These are phyloP conservation scores for Fusarium sp. DNA, from an alignment of 2,329 filamentous ascomycete species.

Conservation along the genomic window DNA sequence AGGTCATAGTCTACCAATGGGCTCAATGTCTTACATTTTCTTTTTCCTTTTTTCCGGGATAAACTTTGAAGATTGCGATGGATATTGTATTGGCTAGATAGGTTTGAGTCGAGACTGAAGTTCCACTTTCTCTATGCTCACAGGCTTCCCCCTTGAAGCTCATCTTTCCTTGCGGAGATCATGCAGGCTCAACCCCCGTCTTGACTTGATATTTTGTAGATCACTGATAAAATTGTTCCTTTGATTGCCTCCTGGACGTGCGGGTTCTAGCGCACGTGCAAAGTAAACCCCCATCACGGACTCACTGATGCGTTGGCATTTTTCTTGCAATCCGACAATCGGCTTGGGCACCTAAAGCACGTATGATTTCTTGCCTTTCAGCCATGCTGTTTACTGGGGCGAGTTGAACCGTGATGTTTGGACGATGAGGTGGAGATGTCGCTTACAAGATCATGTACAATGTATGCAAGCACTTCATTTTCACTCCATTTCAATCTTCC, in stretches of 20 bases:
- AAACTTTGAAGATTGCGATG: conserved; percentile 6
- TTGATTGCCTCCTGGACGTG: conserved; percentile 29
- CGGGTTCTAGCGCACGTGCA: conserved; percentile 30
- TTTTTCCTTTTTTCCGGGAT: background rate
- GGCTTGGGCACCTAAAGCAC: conserved; percentile 20
- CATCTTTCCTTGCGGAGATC: conserved; percentile 45
- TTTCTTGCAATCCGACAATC: conserved; percentile 36
- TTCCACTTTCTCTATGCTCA: conserved; percentile 26
- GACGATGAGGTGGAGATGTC: background rate
- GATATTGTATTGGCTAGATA: background rate
- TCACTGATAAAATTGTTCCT: conserved; percentile 39
- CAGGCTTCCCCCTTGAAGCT: conserved; percentile 25
- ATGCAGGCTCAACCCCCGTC: conserved; percentile 41
- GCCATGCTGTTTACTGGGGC: conserved; percentile 10
- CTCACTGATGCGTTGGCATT: conserved; percentile 33
- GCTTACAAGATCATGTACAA: background rate
- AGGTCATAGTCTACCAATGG: background rate
- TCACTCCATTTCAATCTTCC: no score
- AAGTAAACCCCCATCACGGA: conserved; percentile 8
- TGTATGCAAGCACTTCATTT: conserved; percentile 1
- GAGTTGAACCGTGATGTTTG: background rate
- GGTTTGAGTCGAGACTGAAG: background rate
- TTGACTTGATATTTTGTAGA: conserved; percentile 43
- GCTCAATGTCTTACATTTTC: background rate
- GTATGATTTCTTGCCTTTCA: conserved; percentile 11